Evolutionary conservation across 2,329 filamentous ascomycete species (phyloP), one percentile per base, ranked within the genome.

Genomic region (Talaromyces sp.): DNA sequence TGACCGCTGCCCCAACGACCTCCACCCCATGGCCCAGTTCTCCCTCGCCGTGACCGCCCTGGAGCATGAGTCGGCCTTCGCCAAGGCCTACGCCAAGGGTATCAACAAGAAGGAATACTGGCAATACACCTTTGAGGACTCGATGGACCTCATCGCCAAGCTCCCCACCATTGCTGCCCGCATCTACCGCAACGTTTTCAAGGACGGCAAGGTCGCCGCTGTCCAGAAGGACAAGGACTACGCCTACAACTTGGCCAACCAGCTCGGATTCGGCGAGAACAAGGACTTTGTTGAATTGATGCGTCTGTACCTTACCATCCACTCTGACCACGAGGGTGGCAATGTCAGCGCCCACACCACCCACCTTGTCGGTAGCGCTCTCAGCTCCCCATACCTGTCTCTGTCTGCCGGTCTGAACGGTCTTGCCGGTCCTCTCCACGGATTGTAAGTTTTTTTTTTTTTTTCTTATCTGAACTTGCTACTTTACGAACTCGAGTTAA

Each of bases 121-220:
- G 95, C 87, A 89, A 80, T 93, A 98, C 86, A 97, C 93, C 71
- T 99, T 96, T 74, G 95, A 99, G 87, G 95, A 99, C 83, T 95
- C 93, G 65, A 98, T 99, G 93, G 93, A 99, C 82, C 85, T 99
- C 78, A 99, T 99, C 78, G 95, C 95, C 76, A 98, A 98, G 89
- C 90, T 99, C 71, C 95, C 95, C 77, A 97, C 91, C 78, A 97
- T 99, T 73, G 95, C 95, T 67, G 84, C 95, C 66, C 91, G 92
- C 83, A 99, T 99, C 86, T 99, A 99, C 89, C 95, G 96, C 84
- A 99, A 99, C 80, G 89, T 98, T 78, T 99, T 96, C 91, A 97
- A 98, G 88, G 95, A 96, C 75, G 95, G 95, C 82, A 98, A 98
- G 89, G 93, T 99, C 69, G 90, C 91, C 63, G 78, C 92, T 59